Conservation (phyloP, 1,284 basidiomycete species). For the Xanthoconium separans region DNA sequence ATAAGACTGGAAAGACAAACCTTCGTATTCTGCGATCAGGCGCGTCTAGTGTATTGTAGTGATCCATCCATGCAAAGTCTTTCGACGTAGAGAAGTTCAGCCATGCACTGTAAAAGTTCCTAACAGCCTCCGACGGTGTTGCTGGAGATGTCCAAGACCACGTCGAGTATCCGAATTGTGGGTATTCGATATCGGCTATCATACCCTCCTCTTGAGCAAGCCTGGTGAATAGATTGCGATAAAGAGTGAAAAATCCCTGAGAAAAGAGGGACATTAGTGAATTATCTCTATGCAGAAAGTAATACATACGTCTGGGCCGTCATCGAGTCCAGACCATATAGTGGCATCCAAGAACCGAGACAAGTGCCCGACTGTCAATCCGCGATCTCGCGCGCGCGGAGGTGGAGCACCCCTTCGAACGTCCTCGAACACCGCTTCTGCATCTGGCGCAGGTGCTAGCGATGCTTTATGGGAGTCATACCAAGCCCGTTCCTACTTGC, state of each 20-base stretch:
- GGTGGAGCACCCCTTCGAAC: constrained; percentile 72
- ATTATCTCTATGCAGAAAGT: not conserved
- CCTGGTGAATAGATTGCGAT: constrained; percentile 84
- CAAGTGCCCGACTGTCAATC: constrained; percentile 79
- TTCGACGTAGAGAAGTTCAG: constrained; percentile 86
- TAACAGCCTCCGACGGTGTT: constrained; percentile 46
- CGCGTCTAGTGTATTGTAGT: constrained; percentile 82
- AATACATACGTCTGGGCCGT: constrained; percentile 62
- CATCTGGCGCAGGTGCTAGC: constrained; percentile 81
- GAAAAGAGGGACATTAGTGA: not conserved
- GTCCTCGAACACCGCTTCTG: constrained; percentile 80
- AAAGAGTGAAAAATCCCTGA: constrained; percentile 90
- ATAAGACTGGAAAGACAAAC: constrained; percentile 34
- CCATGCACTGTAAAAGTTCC: constrained; percentile 88
- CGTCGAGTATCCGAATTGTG: constrained; percentile 80
- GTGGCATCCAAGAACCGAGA: constrained; percentile 84
- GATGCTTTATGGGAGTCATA: constrained; percentile 95
- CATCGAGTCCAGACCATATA: constrained; percentile 71
- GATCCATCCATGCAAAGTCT: constrained; percentile 87
- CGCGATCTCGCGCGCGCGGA: constrained; percentile 72
- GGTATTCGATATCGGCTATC: constrained; percentile 60
- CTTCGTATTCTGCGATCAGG: constrained; percentile 85
- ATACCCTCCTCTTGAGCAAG: constrained; percentile 81
- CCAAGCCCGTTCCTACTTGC: constrained; percentile 91
- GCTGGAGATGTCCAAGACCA: constrained; percentile 67